Evolutionary conservation across 345 rosid species (phyloP).

Genomic region (Microcos paniculata): DNA sequence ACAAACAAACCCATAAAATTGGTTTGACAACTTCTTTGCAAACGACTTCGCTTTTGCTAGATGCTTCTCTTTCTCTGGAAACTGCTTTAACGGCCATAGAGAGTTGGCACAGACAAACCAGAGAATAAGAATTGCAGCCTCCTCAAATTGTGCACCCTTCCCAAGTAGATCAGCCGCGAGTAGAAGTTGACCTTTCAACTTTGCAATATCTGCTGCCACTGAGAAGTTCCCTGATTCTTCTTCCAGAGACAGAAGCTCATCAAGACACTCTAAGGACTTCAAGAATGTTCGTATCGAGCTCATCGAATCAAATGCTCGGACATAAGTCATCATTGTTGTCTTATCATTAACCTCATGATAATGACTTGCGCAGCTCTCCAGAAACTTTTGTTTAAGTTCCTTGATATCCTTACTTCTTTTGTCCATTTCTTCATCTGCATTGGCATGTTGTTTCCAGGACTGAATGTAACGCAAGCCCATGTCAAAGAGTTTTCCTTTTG

Average conservation of each 20-base stretch:
- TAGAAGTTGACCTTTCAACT: constrained; percentile 38
- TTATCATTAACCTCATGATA: constrained; percentile 27
- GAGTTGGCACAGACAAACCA: constrained; percentile 35
- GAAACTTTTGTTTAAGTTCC: constrained; percentile 33
- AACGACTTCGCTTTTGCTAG: constrained; percentile 37
- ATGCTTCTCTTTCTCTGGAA: constrained; percentile 27
- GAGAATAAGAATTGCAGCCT: constrained; percentile 32
- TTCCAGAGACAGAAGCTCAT: constrained; percentile 36
- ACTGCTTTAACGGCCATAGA: constrained; percentile 48
- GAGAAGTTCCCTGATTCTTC: constrained; percentile 34
- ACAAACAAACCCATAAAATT: constrained; percentile 27
- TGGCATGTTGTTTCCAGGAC: constrained; percentile 31
- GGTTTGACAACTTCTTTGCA: constrained; percentile 19
- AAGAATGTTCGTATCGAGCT: constrained; percentile 25
- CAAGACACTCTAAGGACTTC: constrained; percentile 25
- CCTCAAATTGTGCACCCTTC: constrained; percentile 28
- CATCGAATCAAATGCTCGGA: constrained; percentile 28
- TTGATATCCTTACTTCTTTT: constrained; percentile 19
- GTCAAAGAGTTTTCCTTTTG: constrained; percentile 40
- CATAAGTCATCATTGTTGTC: constrained; percentile 34
- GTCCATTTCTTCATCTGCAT: neutral
- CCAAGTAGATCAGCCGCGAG: constrained; percentile 35
- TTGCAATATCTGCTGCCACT: constrained; percentile 38
- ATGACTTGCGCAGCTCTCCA: constrained; percentile 42
- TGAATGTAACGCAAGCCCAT: constrained; percentile 37